These are phyloP conservation scores for Fulvia fulva DNA, from an alignment of 2,329 filamentous ascomycete species.

Conservation along the genomic window DNA sequence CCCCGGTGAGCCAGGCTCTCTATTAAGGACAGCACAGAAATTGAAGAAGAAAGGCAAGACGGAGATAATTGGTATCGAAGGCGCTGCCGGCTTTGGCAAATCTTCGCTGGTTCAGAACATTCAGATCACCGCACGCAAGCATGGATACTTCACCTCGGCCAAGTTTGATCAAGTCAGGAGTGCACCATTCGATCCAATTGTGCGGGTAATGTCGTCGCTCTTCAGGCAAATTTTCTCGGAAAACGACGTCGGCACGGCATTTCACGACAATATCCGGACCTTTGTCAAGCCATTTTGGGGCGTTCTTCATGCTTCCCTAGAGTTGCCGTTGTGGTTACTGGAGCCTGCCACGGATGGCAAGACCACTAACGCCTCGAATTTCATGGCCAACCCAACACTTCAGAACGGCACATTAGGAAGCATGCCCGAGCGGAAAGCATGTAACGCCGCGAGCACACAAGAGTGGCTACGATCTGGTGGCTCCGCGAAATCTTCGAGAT, in stretches of 20 bases:
- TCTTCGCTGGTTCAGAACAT: conserved; percentile 57
- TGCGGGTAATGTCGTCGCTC: conserved; percentile 57
- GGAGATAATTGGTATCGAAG: conserved; percentile 57
- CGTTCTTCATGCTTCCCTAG: conserved; percentile 54
- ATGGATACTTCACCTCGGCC: conserved; percentile 58
- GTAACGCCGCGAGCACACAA: conserved; percentile 35
- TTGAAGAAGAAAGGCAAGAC: conserved; percentile 53
- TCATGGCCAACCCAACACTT: conserved; percentile 4
- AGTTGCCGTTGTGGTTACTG: conserved; percentile 63
- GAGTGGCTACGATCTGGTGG: conserved; percentile 46
- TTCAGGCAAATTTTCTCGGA: conserved; percentile 64
- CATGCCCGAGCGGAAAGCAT: conserved; percentile 24
- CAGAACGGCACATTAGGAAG: conserved; percentile 12
- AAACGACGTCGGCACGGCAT: conserved; percentile 57
- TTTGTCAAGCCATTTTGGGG: conserved; percentile 57
- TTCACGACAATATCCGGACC: conserved; percentile 55
- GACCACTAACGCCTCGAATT: background rate
- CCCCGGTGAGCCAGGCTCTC: conserved; percentile 22
- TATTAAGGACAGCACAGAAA: conserved; percentile 44
- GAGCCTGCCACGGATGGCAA: conserved; percentile 27
- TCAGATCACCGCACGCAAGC: conserved; percentile 53
- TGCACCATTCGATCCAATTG: conserved; percentile 59
- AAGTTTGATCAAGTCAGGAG: conserved; percentile 58
- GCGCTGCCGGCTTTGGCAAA: conserved; percentile 57
- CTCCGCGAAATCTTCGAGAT: conserved; percentile 57